phyloP scores from a whole-genome alignment of 2,329 filamentous ascomycete genomes.

The Fonsecaea pedrosoi region DNA sequence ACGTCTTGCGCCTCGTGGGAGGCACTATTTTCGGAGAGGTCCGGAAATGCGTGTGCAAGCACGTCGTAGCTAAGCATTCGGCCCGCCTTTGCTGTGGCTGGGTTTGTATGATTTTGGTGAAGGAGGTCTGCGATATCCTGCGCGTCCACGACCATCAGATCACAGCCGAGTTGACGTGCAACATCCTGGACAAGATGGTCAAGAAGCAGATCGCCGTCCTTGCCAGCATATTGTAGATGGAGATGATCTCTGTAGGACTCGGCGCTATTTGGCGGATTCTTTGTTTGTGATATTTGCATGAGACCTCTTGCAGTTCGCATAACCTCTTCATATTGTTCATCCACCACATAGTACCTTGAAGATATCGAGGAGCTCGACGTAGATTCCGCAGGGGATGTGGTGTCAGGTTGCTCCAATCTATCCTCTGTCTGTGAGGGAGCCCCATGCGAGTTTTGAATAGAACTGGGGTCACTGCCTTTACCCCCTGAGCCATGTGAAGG shows the following conservation, averaged over 20 bases:
- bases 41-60: constrained; percentile 30
- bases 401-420: constrained; percentile 1
- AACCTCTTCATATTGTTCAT: constrained; percentile 37
- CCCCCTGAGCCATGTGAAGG: constrained; percentile 12
- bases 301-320: constrained; percentile 37
- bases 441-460: background rate
- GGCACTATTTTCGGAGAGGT: constrained; percentile 19
- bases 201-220: constrained; percentile 62
- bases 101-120: constrained; percentile 32
- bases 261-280: constrained; percentile 51
- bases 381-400: background rate
- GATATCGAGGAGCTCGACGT: background rate
- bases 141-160: constrained; percentile 53
- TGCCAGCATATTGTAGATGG: constrained; percentile 65
- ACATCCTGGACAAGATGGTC: constrained; percentile 68
- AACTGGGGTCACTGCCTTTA: background rate
- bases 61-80: constrained; percentile 40
- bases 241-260: constrained; percentile 62
- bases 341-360: constrained; percentile 36
- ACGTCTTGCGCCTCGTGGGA: constrained; percentile 37
- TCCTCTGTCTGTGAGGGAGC: background rate
- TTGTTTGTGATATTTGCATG: constrained; percentile 22
- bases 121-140: constrained; percentile 55
- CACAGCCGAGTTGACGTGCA: constrained; percentile 61
- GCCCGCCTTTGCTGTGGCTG: constrained; percentile 23